Percentiles rank a stretch among this genome's conserved stretches.
phyloP scores from a whole-genome alignment of 768 basidiomycete genomes.

The Fomitopsis serialis region DNA sequence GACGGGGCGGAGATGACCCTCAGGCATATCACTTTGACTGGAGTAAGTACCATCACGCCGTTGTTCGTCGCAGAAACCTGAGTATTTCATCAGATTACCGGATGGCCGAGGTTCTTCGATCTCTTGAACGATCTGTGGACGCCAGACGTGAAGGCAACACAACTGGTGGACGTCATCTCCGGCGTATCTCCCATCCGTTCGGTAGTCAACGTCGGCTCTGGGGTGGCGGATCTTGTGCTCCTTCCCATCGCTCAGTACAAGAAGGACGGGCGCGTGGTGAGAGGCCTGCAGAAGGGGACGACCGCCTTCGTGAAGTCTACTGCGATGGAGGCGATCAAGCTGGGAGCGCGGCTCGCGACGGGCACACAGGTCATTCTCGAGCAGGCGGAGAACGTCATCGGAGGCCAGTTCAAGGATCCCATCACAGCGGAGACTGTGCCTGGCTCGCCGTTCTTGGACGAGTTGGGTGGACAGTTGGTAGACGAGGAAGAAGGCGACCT shows the following conservation, averaged over 20 bases:
- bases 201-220: slow-evolving; percentile 95
- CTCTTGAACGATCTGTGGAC: slow-evolving; percentile 98
- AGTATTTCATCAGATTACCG: slow-evolving; percentile 61
- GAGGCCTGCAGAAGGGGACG: slow-evolving; percentile 92
- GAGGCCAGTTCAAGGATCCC: slow-evolving; percentile 64
- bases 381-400: slow-evolving; percentile 87
- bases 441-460: slow-evolving; percentile 19
- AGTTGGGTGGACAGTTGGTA: slow-evolving; percentile 25
- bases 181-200: slow-evolving; percentile 96
- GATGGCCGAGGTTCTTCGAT: slow-evolving; percentile 87
- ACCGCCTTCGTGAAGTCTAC: slow-evolving; percentile 92
- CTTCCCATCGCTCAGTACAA: slow-evolving; percentile 97
- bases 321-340: slow-evolving; percentile 90
- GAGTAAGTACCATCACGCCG: slow-evolving; percentile 48
- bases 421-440: slow-evolving; percentile 67
- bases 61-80: too few species aligned
- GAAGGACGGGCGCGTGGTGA: slow-evolving; percentile 90
- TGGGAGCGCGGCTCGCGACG: slow-evolving; percentile 90
- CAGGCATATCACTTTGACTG: slow-evolving; percentile 85
- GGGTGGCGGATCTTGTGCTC: slow-evolving; percentile 91
- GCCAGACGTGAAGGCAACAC: slow-evolving; percentile 97
- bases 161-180: slow-evolving; percentile 93
- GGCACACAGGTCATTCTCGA: slow-evolving; percentile 98
- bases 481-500: slow-evolving; percentile 48
- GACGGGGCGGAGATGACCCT: slow-evolving; percentile 98